Evolutionary conservation across 345 rosid genomes (phyloP), one percentile per base, ranked within the genome.

Genomic region (Rhodomyrtus tomentosa): DNA sequence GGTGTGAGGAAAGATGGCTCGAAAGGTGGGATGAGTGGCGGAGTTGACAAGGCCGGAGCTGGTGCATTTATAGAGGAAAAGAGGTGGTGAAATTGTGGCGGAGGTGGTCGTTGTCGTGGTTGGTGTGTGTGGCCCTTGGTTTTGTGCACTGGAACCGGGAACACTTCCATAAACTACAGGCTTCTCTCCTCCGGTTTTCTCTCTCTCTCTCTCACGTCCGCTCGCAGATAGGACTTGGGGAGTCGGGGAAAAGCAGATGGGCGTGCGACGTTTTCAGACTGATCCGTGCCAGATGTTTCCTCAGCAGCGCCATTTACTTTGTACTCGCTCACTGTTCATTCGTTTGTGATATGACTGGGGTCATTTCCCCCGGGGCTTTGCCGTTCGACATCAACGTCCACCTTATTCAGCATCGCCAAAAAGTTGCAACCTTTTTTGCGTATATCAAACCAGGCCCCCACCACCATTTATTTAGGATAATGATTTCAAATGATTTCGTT

Each of bases 51-150:
- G 83, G 55, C 55, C 6, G 42, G 83, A 27, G 55, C 55, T 2
- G 42, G 83, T 50, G 83, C 22, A 50, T 50, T 81, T 50, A 53
- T 50, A 81, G 56, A 45, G 83, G 42, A 16, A 29, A n/a, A 24
- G 16, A 81, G 42, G 58, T 27, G 25, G 83, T 27, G 83, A 81
- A 81, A 27, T 20, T 22, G n/a, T 50, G 38, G 14, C 25, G 36
- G 51, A 18, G 38, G n/a, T 49, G 32, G 24, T n/a, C 24, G 82
- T 14, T 55, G 32, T 27, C 56, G 6, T 81, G 12, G 13, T 81
- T 80, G 82, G n/a, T n/a, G 82, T 81, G 55, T 25, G 53, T 27
- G 83, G 55, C 83, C 83, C 83, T 81, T 51, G 83, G 83, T 81
- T 81, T 81, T n/a, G 83, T 50, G 56, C 55, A 50, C 55, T 27